phyloP scores from a whole-genome alignment of 306 rosid genomes.

The Begonia loranthoides region DNA sequence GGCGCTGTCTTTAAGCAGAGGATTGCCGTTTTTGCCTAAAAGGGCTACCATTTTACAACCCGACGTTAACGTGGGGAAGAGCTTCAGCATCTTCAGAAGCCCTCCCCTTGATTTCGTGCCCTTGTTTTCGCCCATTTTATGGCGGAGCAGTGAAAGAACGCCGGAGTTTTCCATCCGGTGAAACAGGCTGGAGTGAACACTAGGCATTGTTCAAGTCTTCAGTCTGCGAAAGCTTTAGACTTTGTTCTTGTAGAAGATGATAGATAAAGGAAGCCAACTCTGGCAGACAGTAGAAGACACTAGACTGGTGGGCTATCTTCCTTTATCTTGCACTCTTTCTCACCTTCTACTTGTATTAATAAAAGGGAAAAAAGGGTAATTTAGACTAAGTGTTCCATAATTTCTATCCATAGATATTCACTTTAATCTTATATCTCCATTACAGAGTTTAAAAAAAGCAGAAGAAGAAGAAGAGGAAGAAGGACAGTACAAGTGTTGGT shows the following conservation, averaged over 20 bases:
- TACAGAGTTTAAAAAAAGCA: neutral
- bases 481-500: conserved; percentile 34
- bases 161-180: conserved; percentile 65
- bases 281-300: neutral
- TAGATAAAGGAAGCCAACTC: neutral
- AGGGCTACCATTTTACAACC: conserved; percentile 96
- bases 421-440: too few species aligned
- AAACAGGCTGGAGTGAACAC: conserved; percentile 65
- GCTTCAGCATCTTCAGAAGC: conserved; percentile 57
- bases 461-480: conserved; percentile 3
- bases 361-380: too few species aligned
- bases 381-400: too few species aligned
- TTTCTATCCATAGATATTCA: too few species aligned
- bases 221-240: conserved; percentile 5
- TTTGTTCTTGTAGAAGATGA: conserved; percentile 7
- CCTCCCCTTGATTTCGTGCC: conserved; percentile 46
- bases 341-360: too few species aligned
- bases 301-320: too few species aligned
- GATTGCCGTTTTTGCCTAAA: conserved; percentile 62
- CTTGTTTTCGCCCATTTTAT: conserved; percentile 12
- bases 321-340: too few species aligned
- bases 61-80: conserved; percentile 77
- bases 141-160: conserved; percentile 50
- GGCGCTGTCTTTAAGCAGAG: conserved; percentile 69
- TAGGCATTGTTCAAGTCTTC: conserved; percentile 29